phyloP scores from a whole-genome alignment of 1,139 yeast genomes.

The Keqinozyma sinolaborantium region DNA sequence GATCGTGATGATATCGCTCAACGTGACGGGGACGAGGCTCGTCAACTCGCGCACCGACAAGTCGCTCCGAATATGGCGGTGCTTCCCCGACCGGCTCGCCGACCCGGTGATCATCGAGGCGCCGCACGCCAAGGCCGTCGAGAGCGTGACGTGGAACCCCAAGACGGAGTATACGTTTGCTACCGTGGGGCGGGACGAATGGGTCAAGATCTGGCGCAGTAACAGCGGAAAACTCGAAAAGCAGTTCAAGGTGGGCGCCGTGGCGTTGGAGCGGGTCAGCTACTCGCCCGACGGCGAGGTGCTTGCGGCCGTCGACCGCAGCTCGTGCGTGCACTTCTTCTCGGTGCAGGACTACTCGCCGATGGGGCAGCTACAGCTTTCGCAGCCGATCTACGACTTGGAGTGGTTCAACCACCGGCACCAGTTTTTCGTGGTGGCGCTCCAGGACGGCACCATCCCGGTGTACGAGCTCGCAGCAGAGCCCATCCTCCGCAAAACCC shows the following conservation, averaged over 20 bases:
- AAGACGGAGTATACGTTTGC: slow-evolving; percentile 48
- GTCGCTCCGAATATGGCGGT: slow-evolving; percentile 42
- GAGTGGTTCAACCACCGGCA: slow-evolving; percentile 34
- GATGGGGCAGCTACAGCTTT: slow-evolving; percentile 19
- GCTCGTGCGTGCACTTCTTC: slow-evolving; percentile 24
- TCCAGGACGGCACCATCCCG: slow-evolving; percentile 32
- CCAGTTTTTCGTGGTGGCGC: slow-evolving; percentile 32
- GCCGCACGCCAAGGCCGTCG: slow-evolving; percentile 47
- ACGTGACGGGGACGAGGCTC: slow-evolving; percentile 40
- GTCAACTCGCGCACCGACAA: slow-evolving; percentile 47
- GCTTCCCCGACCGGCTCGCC: slow-evolving; percentile 21
- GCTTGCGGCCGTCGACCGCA: slow-evolving; percentile 47
- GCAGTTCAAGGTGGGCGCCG: slow-evolving; percentile 24
- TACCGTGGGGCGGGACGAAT: slow-evolving; percentile 55
- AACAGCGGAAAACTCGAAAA: slow-evolving; percentile 32
- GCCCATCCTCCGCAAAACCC: slow-evolving; percentile 29
- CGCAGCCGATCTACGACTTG: slow-evolving; percentile 34
- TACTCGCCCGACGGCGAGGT: slow-evolving; percentile 55
- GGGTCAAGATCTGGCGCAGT: slow-evolving; percentile 57
- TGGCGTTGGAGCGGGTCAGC: slow-evolving; percentile 28
- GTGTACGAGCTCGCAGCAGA: slow-evolving; percentile 16
- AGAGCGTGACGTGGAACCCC: slow-evolving; percentile 61
- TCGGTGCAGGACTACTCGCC: slow-evolving; percentile 22
- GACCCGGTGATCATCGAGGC: slow-evolving; percentile 38
- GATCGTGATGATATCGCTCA: slow-evolving; percentile 28